These are phyloP conservation scores for Colletotrichum sp. DNA, from an alignment of 2,329 filamentous ascomycete species.

Conservation along the genomic window DNA sequence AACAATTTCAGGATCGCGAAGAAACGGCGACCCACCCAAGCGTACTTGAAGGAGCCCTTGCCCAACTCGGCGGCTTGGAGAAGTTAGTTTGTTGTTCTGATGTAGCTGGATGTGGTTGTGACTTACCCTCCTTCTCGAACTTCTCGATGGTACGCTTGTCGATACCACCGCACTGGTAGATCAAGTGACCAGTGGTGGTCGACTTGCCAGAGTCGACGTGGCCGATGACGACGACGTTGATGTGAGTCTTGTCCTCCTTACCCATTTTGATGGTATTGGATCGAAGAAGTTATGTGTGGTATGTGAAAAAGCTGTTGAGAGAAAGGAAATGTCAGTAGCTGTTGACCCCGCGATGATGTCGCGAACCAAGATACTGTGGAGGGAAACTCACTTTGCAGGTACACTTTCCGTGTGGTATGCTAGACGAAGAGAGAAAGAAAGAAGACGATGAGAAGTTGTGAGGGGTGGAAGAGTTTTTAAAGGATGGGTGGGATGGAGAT, in stretches of 20 bases:
- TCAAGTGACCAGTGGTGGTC: slow-evolving; percentile 90
- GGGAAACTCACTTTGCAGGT: background rate
- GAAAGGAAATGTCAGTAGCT: background rate
- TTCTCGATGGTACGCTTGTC: slow-evolving; percentile 99
- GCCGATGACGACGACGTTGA: slow-evolving; percentile 99
- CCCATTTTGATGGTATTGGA: slow-evolving; percentile 37
- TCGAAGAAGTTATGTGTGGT: background rate
- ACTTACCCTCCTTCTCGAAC: slow-evolving; percentile 95
- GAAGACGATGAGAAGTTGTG: background rate
- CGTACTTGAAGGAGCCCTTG: slow-evolving; percentile 99
- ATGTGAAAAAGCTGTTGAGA: background rate
- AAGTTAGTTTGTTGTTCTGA: too few relatives aligned
- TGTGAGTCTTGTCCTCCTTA: slow-evolving; percentile 95
- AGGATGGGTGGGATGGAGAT: background rate
- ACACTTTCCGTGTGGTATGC: background rate
- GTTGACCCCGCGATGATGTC: background rate
- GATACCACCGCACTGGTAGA: slow-evolving; percentile 99
- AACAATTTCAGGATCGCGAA: too few relatives aligned
- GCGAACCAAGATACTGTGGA: background rate
- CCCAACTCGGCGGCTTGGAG: slow-evolving; percentile 45
- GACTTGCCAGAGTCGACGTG: slow-evolving; percentile 99
- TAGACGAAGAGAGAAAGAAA: background rate
- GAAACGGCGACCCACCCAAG: too few relatives aligned
- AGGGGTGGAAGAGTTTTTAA: background rate
- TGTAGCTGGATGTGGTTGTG: too few relatives aligned